Percentiles rank a stretch among this genome's conserved stretches.
phyloP scores from a whole-genome alignment of 768 basidiomycete genomes.

The Leccinum disarticulatum region DNA sequence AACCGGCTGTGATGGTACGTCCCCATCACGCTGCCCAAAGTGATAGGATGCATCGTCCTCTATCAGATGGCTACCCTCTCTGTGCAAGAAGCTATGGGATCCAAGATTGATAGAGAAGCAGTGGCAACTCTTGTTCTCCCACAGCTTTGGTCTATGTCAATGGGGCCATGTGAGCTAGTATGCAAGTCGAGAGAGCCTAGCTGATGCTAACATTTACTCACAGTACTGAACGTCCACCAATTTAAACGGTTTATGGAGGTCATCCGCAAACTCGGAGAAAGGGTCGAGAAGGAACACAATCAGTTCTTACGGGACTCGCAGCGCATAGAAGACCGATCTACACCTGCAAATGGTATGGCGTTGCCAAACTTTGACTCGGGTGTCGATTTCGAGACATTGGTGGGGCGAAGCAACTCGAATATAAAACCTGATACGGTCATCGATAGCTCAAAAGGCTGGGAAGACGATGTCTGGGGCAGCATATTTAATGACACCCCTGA shows the following conservation, averaged over 20 bases:
- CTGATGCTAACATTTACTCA: constrained; percentile 4
- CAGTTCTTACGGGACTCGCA: constrained; percentile 93
- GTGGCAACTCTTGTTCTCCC: constrained; percentile 87
- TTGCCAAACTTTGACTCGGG: constrained; percentile 42
- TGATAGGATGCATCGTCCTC: constrained; percentile 3
- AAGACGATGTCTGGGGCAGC: constrained; percentile 84
- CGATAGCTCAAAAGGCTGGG: constrained; percentile 55
- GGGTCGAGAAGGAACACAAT: constrained; percentile 91
- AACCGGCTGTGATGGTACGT: constrained; percentile 87
- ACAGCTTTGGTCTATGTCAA: constrained; percentile 96
- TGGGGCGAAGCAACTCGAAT: constrained; percentile 54
- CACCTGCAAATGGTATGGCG: constrained; percentile 43
- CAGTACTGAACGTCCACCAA: constrained; percentile 81
- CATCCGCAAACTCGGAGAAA: constrained; percentile 71
- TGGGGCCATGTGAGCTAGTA: constrained; percentile 75
- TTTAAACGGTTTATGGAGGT: constrained; percentile 92
- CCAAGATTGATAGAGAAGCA: constrained; percentile 91
- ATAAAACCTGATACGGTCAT: constrained; percentile 45
- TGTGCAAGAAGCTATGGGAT: constrained; percentile 96
- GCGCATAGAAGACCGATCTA: constrained; percentile 78
- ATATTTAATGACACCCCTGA: constrained; percentile 53
- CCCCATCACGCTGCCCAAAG: background rate
- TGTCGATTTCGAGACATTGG: constrained; percentile 86
- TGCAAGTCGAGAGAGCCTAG: background rate
- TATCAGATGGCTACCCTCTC: constrained; percentile 79